Base-by-base conservation (phyloP, 495 filamentous ascomycete species). In the Hyaloscypha finlandica region DNA sequence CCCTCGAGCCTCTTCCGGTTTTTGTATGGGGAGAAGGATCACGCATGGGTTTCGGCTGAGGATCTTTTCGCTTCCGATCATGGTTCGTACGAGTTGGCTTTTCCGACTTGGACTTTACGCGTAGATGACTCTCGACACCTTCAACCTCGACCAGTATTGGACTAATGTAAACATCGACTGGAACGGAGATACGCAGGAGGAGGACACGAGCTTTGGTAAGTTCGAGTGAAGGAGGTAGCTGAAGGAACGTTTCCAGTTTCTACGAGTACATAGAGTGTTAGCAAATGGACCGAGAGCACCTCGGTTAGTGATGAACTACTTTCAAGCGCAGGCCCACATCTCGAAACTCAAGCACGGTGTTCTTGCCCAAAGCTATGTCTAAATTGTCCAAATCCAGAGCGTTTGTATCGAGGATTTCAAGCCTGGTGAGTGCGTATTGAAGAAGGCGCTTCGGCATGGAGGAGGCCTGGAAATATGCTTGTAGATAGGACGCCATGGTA, bases 371-470 rank as follows among this genome's bases (percentile, higher is more conserved):
- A 29, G 86, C 85, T 67, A 94, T 85, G 66, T 94, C 91, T 65
- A 96, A 75, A 66, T 91, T 90, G 57, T 94, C 91, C 32, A 89
- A 81, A 69, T 96, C 90, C 48, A 96, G 73, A 3, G 89, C 87
- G 71, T 94, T 86, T 32, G 89, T 89, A 71, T 97, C 94, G 31
- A 97, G 83, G 31, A 96, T 76, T 61, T 94, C 92, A 51, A 94
- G 77, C 63, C 90, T 87, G 5, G 89, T 90, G 32, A 97, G 79
- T 30, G 87, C 91, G 76, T 93, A 96, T 68, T 90, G 88, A 56
- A 97, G 82, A 64, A 95, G 80, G 71, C 88, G 86, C 81, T 94
- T 94, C 78, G 92, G 90, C 78, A 95, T 87, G 70, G 86, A 89
- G 45, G 90, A 92, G 55, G 90, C 88, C 73, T 91, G 77, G 74